A percentile compares a stretch with the other conserved stretches of the same genome.
These are phyloP conservation scores for Solanum boliviense DNA, from an alignment of 257 asterid genomes.

Conservation along the genomic window DNA sequence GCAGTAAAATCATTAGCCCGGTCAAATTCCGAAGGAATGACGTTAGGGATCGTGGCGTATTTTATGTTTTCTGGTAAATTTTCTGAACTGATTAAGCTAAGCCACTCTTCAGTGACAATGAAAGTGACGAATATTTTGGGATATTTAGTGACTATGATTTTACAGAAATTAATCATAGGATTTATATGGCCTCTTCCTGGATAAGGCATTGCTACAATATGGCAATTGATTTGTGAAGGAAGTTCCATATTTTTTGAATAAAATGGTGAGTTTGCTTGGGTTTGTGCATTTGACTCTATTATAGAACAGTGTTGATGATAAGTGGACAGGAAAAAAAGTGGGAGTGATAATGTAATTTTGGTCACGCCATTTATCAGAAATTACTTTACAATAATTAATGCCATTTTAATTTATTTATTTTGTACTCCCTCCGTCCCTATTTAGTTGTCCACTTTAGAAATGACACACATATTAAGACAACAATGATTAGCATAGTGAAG, in stretches of 20 bases:
- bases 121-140: constrained; percentile 21
- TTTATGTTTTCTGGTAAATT: constrained; percentile 21
- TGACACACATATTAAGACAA: too few relatives aligned
- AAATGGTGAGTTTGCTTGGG: not conserved
- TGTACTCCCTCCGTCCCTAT: too few relatives aligned
- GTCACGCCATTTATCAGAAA: not conserved
- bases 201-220: constrained; percentile 63
- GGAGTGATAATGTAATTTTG: not conserved
- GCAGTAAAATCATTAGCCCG: constrained; percentile 27
- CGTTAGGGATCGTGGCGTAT: constrained; percentile 39
- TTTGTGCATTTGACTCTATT: not conserved
- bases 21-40: constrained; percentile 43
- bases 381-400: not conserved
- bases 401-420: not conserved
- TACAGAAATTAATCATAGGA: constrained; percentile 29
- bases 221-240: constrained; percentile 8
- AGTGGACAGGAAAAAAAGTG: too few relatives aligned
- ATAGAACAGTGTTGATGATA: not conserved
- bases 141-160: constrained; percentile 6
- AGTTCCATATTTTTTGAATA: not conserved
- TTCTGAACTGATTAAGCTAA: constrained; percentile 21
- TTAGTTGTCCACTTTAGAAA: too few relatives aligned
- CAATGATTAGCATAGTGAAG: too few relatives aligned
- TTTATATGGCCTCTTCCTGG: constrained; percentile 90
- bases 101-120: constrained; percentile 46